Conservation (phyloP, 192 early-diverging fungal species). For the Linnemannia exigua region DNA sequence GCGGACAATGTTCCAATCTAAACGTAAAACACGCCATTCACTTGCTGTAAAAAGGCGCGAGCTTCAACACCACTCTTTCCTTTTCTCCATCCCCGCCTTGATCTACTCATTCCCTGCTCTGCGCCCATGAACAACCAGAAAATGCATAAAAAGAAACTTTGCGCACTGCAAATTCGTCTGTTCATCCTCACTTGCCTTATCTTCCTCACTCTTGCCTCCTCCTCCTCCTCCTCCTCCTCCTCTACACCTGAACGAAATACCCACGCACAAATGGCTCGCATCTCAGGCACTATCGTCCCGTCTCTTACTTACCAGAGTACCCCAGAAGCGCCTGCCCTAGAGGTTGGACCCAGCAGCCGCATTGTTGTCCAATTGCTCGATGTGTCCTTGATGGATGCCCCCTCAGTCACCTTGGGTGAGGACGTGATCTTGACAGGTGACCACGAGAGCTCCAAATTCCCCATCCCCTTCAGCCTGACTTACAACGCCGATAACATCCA, state of each 20-base stretch:
- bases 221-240: neutral
- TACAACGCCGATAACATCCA: slow-evolving; percentile 4
- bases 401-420: slow-evolving; percentile 24
- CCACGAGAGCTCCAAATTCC: neutral
- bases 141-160: neutral
- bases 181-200: neutral
- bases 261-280: neutral
- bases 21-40: neutral
- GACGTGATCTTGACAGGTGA: slow-evolving; percentile 1
- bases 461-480: slow-evolving; percentile 13
- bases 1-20: neutral
- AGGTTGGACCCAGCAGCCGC: slow-evolving; percentile 26
- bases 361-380: slow-evolving; percentile 26
- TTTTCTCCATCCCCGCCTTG: neutral
- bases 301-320: neutral
- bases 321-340: neutral
- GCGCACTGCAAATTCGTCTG: neutral
- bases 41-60: neutral
- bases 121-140: neutral
- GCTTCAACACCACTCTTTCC: neutral
- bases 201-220: neutral
- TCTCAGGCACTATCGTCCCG: neutral
- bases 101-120: neutral
- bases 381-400: slow-evolving; percentile 37
- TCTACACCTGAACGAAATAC: neutral